phyloP scores from a whole-genome alignment of 2,329 filamentous ascomycete species.

The Aspergillus sp. region DNA sequence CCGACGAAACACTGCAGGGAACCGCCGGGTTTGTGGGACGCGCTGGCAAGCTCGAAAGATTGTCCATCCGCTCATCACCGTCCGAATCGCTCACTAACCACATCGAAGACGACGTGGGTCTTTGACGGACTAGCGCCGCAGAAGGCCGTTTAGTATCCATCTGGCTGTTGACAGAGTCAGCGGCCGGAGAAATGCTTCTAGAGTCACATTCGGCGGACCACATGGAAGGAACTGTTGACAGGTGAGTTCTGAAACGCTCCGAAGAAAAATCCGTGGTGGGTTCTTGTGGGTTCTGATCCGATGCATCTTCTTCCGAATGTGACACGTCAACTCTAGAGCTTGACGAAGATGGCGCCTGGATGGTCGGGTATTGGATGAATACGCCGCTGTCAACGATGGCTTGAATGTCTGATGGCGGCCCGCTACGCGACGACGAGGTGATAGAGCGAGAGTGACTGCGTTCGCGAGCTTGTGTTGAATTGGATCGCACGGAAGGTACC shows the following conservation, averaged over 20 bases:
- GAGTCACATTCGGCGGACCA: slow-evolving; percentile 39
- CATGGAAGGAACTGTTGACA: slow-evolving; percentile 50
- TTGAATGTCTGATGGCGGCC: slow-evolving; percentile 40
- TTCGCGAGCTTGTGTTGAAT: slow-evolving; percentile 31
- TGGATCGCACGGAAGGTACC: slow-evolving; percentile 38
- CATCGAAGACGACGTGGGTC: slow-evolving; percentile 31
- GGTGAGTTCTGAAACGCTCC: slow-evolving; percentile 43
- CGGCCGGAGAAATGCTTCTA: slow-evolving; percentile 27
- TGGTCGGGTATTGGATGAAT: slow-evolving; percentile 41
- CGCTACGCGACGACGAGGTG: slow-evolving; percentile 37
- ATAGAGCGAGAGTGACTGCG: slow-evolving; percentile 35
- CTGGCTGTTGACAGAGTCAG: slow-evolving; percentile 22
- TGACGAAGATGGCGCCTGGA: slow-evolving; percentile 40
- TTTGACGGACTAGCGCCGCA: slow-evolving; percentile 26
- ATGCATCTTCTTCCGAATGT: slow-evolving; percentile 25
- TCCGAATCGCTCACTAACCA: slow-evolving; percentile 38
- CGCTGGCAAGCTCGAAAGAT: slow-evolving; percentile 37
- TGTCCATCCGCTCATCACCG: slow-evolving; percentile 39
- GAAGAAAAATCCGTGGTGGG: slow-evolving; percentile 37
- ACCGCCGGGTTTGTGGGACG: slow-evolving; percentile 35
- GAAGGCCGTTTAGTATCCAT: slow-evolving; percentile 27
- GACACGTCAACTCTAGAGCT: slow-evolving; percentile 46
- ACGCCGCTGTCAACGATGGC: slow-evolving; percentile 38
- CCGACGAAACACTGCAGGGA: slow-evolving; percentile 48
- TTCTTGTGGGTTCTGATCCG: slow-evolving; percentile 25